A percentile compares a stretch with the other conserved stretches of the same genome.
Conservation (phyloP, 1,284 basidiomycete species). For the Puccinia coronata region DNA sequence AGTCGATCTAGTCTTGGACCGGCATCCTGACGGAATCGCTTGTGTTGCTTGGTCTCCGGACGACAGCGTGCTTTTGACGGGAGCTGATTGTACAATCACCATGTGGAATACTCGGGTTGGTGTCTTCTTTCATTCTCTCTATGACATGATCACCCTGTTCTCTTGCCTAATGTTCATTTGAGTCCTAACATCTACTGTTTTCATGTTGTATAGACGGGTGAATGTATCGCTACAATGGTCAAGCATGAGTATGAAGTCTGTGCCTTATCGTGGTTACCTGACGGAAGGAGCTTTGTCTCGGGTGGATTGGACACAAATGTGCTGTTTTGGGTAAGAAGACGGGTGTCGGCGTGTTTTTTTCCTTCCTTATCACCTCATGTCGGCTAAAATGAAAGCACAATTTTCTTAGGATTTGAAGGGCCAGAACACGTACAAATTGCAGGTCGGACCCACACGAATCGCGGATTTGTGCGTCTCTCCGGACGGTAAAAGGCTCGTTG, state of each 20-base stretch:
- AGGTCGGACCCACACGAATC: constrained; percentile 75
- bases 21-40: constrained; percentile 75
- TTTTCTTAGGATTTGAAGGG: constrained; percentile 72
- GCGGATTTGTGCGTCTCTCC: constrained; percentile 84
- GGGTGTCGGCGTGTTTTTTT: neutral
- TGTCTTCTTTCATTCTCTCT: constrained; percentile 36
- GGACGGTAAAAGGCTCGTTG: constrained; percentile 77
- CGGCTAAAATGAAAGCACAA: neutral
- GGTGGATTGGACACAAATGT: constrained; percentile 85
- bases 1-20: constrained; percentile 66
- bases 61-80: constrained; percentile 76
- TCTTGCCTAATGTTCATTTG: neutral
- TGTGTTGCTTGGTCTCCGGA: constrained; percentile 87
- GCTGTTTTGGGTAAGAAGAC: constrained; percentile 74
- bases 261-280: constrained; percentile 81
- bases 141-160: neutral
- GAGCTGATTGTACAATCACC: constrained; percentile 74
- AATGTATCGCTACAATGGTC: constrained; percentile 68
- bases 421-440: constrained; percentile 70
- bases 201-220: constrained; percentile 66
- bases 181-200: neutral
- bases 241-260: constrained; percentile 81
- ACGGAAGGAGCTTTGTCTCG: constrained; percentile 85
- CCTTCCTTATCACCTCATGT: neutral
- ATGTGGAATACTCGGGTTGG: constrained; percentile 82